Conservation (phyloP, 148 eudicot genomes). For the Diospyros lotus region DNA sequence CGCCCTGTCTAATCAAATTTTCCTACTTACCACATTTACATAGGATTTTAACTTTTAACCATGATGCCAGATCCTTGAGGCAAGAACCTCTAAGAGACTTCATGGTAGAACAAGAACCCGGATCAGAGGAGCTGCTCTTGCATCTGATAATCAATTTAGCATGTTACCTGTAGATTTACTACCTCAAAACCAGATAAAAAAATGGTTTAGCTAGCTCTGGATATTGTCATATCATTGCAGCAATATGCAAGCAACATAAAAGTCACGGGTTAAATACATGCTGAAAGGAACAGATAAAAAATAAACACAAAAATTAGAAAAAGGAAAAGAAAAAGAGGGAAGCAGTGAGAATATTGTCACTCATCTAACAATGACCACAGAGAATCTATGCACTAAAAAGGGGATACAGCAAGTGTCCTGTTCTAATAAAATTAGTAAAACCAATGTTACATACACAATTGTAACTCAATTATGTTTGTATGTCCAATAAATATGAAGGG, state of each 20-base stretch:
- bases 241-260: too few relatives aligned
- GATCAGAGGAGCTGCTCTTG: not conserved
- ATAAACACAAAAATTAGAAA: too few relatives aligned
- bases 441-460: too few relatives aligned
- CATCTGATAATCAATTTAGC: not conserved
- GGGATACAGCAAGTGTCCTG: too few relatives aligned
- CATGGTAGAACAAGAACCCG: not conserved
- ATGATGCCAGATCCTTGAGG: not conserved
- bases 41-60: not conserved
- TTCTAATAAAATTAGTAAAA: too few relatives aligned
- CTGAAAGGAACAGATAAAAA: too few relatives aligned
- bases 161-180: not conserved
- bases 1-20: too few relatives aligned
- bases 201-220: not conserved
- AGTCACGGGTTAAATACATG: not conserved
- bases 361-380: not conserved
- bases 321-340: not conserved
- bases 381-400: too few relatives aligned
- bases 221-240: not conserved
- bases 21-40: too few relatives aligned
- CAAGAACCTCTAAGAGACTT: not conserved
- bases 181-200: not conserved
- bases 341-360: not conserved
- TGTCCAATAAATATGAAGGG: too few relatives aligned
- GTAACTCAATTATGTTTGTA: too few relatives aligned